phyloP scores from a whole-genome alignment of 2,329 filamentous ascomycete genomes.

The Beauveria varroae region DNA sequence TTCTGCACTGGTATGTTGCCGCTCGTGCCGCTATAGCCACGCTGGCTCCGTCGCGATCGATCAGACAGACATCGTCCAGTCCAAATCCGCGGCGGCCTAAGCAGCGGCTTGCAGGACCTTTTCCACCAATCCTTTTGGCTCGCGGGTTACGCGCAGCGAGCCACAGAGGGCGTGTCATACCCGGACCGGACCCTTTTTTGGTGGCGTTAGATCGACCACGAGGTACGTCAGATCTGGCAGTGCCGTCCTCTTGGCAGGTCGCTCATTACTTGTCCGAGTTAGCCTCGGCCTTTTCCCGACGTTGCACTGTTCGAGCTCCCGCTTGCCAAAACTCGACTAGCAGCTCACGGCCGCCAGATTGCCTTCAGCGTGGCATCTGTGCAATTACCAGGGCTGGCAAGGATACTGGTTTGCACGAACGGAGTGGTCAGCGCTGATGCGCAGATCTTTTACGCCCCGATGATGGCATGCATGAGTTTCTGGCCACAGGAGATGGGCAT shows the following conservation, averaged over 20 bases:
- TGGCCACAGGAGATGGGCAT: neutral
- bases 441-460: slow-evolving; percentile 7
- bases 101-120: neutral
- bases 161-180: neutral
- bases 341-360: slow-evolving; percentile 2
- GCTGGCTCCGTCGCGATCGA: neutral
- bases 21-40: neutral
- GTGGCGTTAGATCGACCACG: slow-evolving; percentile 8
- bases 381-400: slow-evolving; percentile 2
- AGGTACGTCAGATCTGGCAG: slow-evolving; percentile 10
- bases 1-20: neutral
- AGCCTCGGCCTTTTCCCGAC: slow-evolving; percentile 6
- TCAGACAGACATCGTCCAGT: neutral
- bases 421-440: slow-evolving; percentile 6
- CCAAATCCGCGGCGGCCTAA: neutral
- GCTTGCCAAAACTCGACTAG: slow-evolving; percentile 2
- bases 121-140: neutral
- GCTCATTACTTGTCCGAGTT: neutral
- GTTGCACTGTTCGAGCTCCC: slow-evolving; percentile 1
- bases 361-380: slow-evolving; percentile 1
- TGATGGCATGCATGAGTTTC: slow-evolving; percentile 1
- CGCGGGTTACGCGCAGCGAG: neutral
- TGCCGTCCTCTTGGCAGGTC: neutral
- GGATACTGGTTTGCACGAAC: neutral
- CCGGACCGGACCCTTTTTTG: slow-evolving; percentile 3